phyloP scores from a whole-genome alignment of 495 filamentous ascomycete species.

The Hypoxylon fuscum region DNA sequence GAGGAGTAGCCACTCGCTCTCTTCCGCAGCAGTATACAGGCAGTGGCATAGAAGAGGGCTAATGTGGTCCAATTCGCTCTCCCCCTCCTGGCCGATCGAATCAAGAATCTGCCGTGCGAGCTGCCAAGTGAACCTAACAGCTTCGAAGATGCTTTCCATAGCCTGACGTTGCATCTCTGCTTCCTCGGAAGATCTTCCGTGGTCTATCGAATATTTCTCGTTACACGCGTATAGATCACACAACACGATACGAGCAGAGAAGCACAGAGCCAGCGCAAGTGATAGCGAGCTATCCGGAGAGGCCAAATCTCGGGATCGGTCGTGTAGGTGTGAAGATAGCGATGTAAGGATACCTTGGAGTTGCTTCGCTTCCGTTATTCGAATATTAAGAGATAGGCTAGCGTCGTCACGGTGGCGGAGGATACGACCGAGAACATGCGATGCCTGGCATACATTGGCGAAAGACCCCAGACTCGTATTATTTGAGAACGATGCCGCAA shows the following conservation, averaged over 20 bases:
- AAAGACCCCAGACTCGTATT: conserved; percentile 43
- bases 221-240: conserved; percentile 38
- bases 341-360: conserved; percentile 29
- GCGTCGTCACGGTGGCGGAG: conserved; percentile 41
- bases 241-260: conserved; percentile 31
- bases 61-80: neutral
- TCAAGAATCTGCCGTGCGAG: conserved; percentile 25
- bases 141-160: conserved; percentile 26
- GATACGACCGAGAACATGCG: conserved; percentile 52
- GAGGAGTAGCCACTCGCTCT: conserved; percentile 35
- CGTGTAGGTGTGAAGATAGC: conserved; percentile 19
- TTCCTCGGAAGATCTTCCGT: conserved; percentile 34
- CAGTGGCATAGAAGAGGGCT: conserved; percentile 35
- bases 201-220: conserved; percentile 32
- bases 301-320: neutral
- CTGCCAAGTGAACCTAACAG: conserved; percentile 8
- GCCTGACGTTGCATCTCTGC: conserved; percentile 28
- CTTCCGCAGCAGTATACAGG: conserved; percentile 26
- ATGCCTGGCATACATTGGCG: conserved; percentile 55
- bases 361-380: conserved; percentile 32
- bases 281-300: neutral
- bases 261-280: conserved; percentile 25
- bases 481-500: conserved; percentile 31
- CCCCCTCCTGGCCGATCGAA: neutral
- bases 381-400: conserved; percentile 12